phyloP scores from a whole-genome alignment of 2,329 filamentous ascomycete genomes.

The Epichloe bromicola region DNA sequence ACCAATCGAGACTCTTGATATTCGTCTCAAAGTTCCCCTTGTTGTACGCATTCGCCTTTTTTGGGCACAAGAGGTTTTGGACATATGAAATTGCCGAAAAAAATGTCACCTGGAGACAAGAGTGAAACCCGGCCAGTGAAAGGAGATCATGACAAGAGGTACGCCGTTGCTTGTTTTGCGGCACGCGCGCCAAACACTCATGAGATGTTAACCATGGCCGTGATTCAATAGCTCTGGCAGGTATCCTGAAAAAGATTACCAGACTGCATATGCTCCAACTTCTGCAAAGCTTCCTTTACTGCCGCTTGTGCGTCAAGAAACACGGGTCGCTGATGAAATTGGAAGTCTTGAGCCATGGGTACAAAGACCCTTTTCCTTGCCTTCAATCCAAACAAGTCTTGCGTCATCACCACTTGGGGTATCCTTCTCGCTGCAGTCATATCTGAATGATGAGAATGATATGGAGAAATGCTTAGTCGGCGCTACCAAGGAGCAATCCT shows the following conservation, averaged over 20 bases:
- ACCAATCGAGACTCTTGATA: neutral
- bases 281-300: neutral
- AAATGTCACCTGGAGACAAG: neutral
- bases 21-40: neutral
- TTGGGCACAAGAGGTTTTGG: neutral
- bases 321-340: neutral
- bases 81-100: neutral
- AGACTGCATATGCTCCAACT: no score
- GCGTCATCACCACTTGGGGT: neutral
- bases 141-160: neutral
- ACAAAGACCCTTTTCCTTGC: neutral
- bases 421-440: neutral
- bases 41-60: neutral
- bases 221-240: neutral
- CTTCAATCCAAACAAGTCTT: neutral
- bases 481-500: neutral
- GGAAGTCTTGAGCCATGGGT: neutral
- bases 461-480: slow-evolving; percentile 1
- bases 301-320: slow-evolving; percentile 1
- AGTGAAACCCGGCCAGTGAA: neutral
- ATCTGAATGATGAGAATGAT: slow-evolving; percentile 2
- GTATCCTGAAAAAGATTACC: neutral
- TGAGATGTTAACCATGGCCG: neutral
- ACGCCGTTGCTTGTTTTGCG: neutral
- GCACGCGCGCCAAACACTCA: neutral